Conservation (phyloP, 2,329 filamentous ascomycete genomes). For the Trichoderma semiorbis region DNA sequence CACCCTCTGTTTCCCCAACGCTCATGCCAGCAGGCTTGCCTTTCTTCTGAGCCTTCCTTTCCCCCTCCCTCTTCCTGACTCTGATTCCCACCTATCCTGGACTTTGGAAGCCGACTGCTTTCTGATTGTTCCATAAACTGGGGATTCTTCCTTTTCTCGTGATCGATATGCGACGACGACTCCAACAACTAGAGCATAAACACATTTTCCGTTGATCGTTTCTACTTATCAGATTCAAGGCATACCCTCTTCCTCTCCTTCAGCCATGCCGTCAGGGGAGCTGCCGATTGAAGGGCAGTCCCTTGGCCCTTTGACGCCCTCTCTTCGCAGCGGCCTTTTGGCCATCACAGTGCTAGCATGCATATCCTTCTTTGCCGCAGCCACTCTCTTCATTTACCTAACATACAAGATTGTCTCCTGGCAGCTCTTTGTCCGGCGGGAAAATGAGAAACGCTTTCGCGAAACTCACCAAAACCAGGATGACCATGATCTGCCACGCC, state of each 20-base stretch:
- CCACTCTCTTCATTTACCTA: conserved; percentile 31
- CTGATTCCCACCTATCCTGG: neutral
- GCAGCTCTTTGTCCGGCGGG: conserved; percentile 25
- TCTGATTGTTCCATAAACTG: neutral
- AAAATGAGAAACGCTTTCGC: neutral
- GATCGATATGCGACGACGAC: conserved; percentile 13
- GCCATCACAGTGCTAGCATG: conserved; percentile 31
- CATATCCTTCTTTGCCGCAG: conserved; percentile 31
- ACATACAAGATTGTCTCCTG: conserved; percentile 31
- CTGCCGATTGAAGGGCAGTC: conserved; percentile 21
- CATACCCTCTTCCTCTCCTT: neutral
- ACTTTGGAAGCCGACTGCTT: neutral
- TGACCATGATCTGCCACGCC: conserved; percentile 12
- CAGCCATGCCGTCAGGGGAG: neutral
- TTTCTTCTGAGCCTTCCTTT: neutral
- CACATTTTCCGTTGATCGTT: neutral
- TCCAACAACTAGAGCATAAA: neutral
- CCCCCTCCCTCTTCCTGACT: neutral
- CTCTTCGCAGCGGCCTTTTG: conserved; percentile 28
- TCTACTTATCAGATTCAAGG: neutral
- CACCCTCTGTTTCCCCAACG: neutral
- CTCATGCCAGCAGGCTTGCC: neutral
- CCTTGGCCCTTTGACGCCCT: conserved; percentile 23
- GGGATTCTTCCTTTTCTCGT: neutral
- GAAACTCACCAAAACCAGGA: neutral